phyloP scores from a whole-genome alignment of 2,329 filamentous ascomycete genomes.

The Ascochyta koolunga region DNA sequence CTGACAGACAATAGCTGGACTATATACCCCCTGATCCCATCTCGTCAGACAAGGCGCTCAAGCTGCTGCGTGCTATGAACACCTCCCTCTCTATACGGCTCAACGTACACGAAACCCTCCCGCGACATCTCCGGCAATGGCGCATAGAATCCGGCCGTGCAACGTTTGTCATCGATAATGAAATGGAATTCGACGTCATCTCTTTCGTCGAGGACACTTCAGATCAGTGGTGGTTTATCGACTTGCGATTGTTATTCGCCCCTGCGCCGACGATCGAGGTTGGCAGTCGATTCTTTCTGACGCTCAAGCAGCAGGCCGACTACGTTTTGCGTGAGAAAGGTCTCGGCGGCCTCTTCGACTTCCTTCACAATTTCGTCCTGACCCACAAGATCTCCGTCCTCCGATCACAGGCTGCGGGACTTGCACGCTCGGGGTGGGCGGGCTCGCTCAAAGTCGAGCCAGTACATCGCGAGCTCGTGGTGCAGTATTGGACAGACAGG shows the following conservation, averaged over 20 bases:
- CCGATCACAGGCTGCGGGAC: conserved; percentile 73
- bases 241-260: conserved; percentile 82
- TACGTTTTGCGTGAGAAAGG: conserved; percentile 71
- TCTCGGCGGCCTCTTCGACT: conserved; percentile 79
- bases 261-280: conserved; percentile 68
- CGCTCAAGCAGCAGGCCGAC: conserved; percentile 76
- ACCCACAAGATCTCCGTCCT: conserved; percentile 90
- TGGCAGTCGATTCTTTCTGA: conserved; percentile 64
- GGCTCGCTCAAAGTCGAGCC: conserved; percentile 78
- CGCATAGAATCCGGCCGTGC: conserved; percentile 83
- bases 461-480: conserved; percentile 78
- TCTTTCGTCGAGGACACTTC: conserved; percentile 83
- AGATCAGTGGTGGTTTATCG: conserved; percentile 92
- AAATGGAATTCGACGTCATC: conserved; percentile 93
- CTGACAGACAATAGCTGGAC: conserved; percentile 60
- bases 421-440: conserved; percentile 76
- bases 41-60: conserved; percentile 72
- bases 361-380: conserved; percentile 84
- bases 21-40: conserved; percentile 78
- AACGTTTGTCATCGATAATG: conserved; percentile 80
- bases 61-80: conserved; percentile 80
- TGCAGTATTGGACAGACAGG: conserved; percentile 87
- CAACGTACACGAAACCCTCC: conserved; percentile 84
- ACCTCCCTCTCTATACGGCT: conserved; percentile 81
- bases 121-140: conserved; percentile 77